Base-by-base conservation (phyloP, 140 eudicot species). In the Oenanthe javanica region DNA sequence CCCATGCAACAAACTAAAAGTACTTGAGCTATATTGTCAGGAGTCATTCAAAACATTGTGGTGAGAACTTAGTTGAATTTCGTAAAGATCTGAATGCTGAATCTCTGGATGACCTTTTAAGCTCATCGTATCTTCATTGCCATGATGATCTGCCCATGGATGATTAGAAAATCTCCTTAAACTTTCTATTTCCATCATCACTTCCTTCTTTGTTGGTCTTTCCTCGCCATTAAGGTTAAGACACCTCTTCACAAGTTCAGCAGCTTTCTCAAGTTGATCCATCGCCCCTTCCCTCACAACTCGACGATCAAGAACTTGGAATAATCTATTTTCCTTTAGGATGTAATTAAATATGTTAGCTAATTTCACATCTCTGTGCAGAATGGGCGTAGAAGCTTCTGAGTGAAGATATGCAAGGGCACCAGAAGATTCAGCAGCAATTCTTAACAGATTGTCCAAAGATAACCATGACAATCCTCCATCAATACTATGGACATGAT, bases 191-290 rank as follows among this genome's bases (percentile, higher is more conserved):
- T 87, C 86, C 52, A 18, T 83, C 0, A 69, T 81, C 10, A 85
- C 90, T 79, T 86, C 84, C 61, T 76, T 87, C 93, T 86, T 89
- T 1, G 87, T 84, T 13, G 90, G 92, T 25, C 92, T 80, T 9
- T 89, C 83, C 15, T 84, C 84, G 10, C 90, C 81, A 3, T 77
- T 72, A 6, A 85, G 50, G 12, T 72, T 79, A 1, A 89, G 81
- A 79, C 90, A 89, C 74, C 88, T 85, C 81, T 67, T 83, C 12
- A 83, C 88, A 50, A 87, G 87, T 38, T 85, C 78, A 16, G 82
- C 83, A 54, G 81, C 61, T 40, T 51, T 81, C 21, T 75, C 79
- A 16, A 89, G 79, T 52, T 89, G 86, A 5, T 83, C 90, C 9
- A 80, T 54, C 8, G 77, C 48, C 46, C 89, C 93, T 52, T 89